Evolutionary conservation across 2,329 filamentous ascomycete genomes (phyloP), one percentile per base, ranked within the genome.

Genomic region (Chrysosporium keratinophilum): DNA sequence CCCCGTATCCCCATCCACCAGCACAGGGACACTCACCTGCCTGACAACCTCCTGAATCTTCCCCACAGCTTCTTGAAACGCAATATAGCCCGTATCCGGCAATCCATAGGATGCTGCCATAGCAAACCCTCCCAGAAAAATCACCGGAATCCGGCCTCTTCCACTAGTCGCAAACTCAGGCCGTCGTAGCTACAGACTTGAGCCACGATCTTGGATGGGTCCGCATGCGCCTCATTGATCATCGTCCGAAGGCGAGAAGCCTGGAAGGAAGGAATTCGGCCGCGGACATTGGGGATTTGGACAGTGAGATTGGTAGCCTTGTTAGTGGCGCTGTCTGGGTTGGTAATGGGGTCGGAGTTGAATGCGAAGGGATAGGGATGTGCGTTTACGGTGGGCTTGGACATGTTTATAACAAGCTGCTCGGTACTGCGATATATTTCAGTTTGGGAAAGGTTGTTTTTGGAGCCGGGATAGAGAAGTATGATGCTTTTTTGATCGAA

Each of bases 21-120:
- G 64, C 19, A 77, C 60, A 0, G 74, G 75, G 0, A 76, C 54
- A 0, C 49, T 67, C 0, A 69, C 67, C 39, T 67, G 67, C 1
- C 72, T 64, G 1, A 64, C 62, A 0, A 64, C 64, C 54, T 76
- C 73, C 50, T 74, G 70, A 44, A 76, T 71, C 59, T 74, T 74
- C 12, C 67, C 64, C 44, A 68, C 72, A 63, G 76, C 69, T 55
- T 76, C 74, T 7, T 67, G 64, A 58, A 76, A 70, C 1, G 74
- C 73, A 51, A 76, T 76, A 48, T 76, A 77, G 1, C 74, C 74
- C 0, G 75, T 74, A 56, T 76, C 74, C 0, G 74, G 74, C 0
- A 76, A 62, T 1, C 71, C 71, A 49, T 69, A 67, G 0, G 70
- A 59, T 14, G 65, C 69, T 0, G 74, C 63, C 11, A 75, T 68